These are phyloP conservation scores for Wickerhamiella vanderwaltii DNA, from an alignment of 805 yeast genomes.

Conservation along the genomic window DNA sequence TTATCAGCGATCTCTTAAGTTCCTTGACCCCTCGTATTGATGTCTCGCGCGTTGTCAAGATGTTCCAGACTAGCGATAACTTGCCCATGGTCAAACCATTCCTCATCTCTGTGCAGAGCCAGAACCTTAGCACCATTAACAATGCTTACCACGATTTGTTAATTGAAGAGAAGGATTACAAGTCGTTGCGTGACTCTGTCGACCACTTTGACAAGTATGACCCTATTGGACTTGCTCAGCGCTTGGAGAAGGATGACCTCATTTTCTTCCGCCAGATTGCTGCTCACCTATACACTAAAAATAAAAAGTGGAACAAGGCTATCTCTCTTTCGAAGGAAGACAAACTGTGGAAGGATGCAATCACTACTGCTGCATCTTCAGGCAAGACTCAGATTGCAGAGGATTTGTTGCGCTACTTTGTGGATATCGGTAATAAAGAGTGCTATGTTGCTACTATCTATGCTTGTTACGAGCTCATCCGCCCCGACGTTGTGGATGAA, in stretches of 20 bases:
- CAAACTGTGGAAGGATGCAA: slow-evolving; percentile 88
- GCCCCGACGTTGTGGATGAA: slow-evolving; percentile 76
- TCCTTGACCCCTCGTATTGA: slow-evolving; percentile 83
- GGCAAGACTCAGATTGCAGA: slow-evolving; percentile 70
- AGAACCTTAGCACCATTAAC: slow-evolving; percentile 84
- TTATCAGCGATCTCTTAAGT: slow-evolving; percentile 73
- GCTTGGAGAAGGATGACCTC: slow-evolving; percentile 82
- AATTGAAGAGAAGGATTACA: slow-evolving; percentile 93
- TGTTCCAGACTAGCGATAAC: slow-evolving; percentile 91
- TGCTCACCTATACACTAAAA: slow-evolving; percentile 84
- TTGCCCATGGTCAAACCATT: slow-evolving; percentile 93
- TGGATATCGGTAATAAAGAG: slow-evolving; percentile 93
- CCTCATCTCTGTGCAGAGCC: slow-evolving; percentile 77
- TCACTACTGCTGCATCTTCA: slow-evolving; percentile 80
- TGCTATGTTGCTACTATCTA: slow-evolving; percentile 83
- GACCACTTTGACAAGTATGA: slow-evolving; percentile 88
- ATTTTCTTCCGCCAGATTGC: slow-evolving; percentile 94
- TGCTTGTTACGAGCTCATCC: slow-evolving; percentile 68
- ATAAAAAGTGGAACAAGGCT: slow-evolving; percentile 86
- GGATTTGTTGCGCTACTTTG: slow-evolving; percentile 80
- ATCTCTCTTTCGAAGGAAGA: slow-evolving; percentile 80
- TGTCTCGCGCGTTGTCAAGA: slow-evolving; percentile 84
- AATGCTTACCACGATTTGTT: slow-evolving; percentile 89
- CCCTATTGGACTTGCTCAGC: slow-evolving; percentile 78
- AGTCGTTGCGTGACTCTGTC: slow-evolving; percentile 73